phyloP scores from a whole-genome alignment of 1,284 basidiomycete genomes.

The Rhodotorula sp. region DNA sequence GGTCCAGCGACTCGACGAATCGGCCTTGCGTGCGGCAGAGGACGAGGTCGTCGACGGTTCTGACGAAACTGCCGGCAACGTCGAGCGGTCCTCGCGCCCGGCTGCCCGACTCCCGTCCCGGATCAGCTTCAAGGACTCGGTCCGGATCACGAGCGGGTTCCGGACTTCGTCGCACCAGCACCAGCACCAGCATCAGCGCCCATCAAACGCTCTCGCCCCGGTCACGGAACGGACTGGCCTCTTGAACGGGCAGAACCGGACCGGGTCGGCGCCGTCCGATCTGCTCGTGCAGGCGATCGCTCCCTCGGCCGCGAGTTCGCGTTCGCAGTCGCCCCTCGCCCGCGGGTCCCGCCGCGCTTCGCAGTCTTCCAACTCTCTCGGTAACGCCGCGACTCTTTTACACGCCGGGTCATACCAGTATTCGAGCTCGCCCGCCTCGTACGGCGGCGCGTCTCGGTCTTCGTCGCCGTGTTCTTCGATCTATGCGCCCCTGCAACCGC shows the following conservation, averaged over 20 bases:
- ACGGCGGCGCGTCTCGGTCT: conserved; percentile 19
- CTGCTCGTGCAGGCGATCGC: conserved; percentile 23
- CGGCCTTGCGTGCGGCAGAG: neutral
- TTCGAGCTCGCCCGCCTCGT: conserved; percentile 29
- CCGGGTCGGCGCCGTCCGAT: conserved; percentile 13
- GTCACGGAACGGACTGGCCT: neutral
- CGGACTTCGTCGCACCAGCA: conserved; percentile 7
- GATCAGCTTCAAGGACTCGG: conserved; percentile 29
- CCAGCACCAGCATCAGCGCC: neutral
- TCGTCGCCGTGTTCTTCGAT: conserved; percentile 36
- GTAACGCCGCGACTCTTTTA: conserved; percentile 3
- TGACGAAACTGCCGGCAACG: neutral
- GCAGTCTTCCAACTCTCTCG: neutral
- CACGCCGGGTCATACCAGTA: conserved; percentile 1
- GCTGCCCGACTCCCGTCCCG: neutral
- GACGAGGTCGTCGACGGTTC: neutral
- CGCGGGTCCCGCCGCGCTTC: neutral
- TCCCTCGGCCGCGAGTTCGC: conserved; percentile 6
- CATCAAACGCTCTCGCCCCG: neutral
- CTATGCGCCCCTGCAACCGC: conserved; percentile 33
- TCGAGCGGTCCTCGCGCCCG: neutral
- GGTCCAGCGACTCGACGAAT: neutral
- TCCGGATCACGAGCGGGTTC: conserved; percentile 13
- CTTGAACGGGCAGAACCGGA: neutral
- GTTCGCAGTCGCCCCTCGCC: conserved; percentile 6